Evolutionary conservation across 345 rosid species (phyloP), one percentile per base, ranked within the genome.

Genomic region (Hevea brasiliensis): DNA sequence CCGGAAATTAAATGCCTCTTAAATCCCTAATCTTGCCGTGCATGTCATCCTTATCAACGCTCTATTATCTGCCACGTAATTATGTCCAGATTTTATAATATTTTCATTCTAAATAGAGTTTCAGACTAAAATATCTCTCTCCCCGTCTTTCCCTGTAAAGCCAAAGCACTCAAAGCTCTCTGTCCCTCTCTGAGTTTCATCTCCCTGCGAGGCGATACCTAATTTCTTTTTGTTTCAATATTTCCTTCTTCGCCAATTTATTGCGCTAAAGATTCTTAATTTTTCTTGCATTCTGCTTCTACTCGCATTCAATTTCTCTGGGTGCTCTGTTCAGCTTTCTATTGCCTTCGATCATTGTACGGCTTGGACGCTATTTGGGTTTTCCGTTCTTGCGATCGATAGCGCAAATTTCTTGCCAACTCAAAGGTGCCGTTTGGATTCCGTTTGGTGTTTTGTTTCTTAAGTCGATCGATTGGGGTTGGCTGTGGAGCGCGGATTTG

Each of bases 191-290:
- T 54, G n/a, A 26, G 60, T 15, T 61, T 29, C n/a, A 42, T 42
- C 53, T 62, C 67, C 8, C 67, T 62, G 15, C 7, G 26, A 62
- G 67, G 67, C 68, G 68, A 65, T 65, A 54, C 70, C 68, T 62
- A 40, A 62, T 62, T 62, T 37, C 54, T 50, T 15, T 7, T 15
- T 50, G 54, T 50, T 50, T 50, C n/a, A 11, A 44, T 44, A 8
- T 41, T 41, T 3, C 27, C 44, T 18, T 3, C 4, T 21, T 63
- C 23, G 40, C 29, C 10, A 24, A 63, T 63, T 63, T 18, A 24
- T 10, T n/a, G n/a, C n/a, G 24, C 48, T 8, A 37, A 62, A 62
- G 67, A 4, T 41, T 62, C 67, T 4, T 32, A 9, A 5, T 50
- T 42, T 64, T 64, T 42, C 15, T 64, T 23, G n/a, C 68, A 64